Conservation (phyloP, 2,329 filamentous ascomycete species). For the Claviceps pazoutovae region DNA sequence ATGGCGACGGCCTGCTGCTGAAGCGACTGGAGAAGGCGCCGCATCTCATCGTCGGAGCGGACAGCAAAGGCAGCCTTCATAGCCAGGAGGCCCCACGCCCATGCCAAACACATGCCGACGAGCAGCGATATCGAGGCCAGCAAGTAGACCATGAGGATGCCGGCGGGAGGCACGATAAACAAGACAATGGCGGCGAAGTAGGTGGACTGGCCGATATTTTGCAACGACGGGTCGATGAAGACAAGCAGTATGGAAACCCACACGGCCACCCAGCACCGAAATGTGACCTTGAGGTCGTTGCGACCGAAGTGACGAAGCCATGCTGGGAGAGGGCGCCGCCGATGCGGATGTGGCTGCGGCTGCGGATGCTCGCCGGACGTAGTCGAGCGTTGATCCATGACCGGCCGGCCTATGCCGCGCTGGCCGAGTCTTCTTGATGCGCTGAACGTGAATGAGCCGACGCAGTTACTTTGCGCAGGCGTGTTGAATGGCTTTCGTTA, state of each 20-base stretch:
- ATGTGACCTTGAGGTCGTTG: slow-evolving; percentile 30
- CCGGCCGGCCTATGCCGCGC: too few species aligned
- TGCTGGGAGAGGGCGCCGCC: slow-evolving; percentile 10
- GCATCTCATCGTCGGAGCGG: slow-evolving; percentile 24
- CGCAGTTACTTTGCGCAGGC: too few species aligned
- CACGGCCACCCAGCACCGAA: slow-evolving; percentile 30
- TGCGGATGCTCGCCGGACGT: background rate
- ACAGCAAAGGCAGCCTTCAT: slow-evolving; percentile 34
- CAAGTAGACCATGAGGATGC: slow-evolving; percentile 31
- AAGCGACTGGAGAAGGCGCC: slow-evolving; percentile 19
- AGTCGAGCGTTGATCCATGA: too few species aligned
- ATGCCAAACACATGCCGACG: slow-evolving; percentile 31
- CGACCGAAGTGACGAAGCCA: slow-evolving; percentile 32
- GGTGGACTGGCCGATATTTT: slow-evolving; percentile 26
- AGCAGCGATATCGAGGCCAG: slow-evolving; percentile 28
- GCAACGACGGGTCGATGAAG: slow-evolving; percentile 29
- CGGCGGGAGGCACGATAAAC: slow-evolving; percentile 30
- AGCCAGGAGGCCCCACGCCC: slow-evolving; percentile 34
- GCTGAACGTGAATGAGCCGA: too few species aligned
- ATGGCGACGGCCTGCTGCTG: slow-evolving; percentile 21
- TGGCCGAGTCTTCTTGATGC: too few species aligned
- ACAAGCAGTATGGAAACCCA: slow-evolving; percentile 32
- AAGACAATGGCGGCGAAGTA: slow-evolving; percentile 30
- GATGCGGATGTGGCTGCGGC: background rate
- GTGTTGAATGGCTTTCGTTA: too few species aligned